Percentiles rank a stretch among this genome's conserved stretches.
Evolutionary conservation across 2,329 filamentous ascomycete species (phyloP).

Genomic region (Parasarocladium wereldwijsianum): DNA sequence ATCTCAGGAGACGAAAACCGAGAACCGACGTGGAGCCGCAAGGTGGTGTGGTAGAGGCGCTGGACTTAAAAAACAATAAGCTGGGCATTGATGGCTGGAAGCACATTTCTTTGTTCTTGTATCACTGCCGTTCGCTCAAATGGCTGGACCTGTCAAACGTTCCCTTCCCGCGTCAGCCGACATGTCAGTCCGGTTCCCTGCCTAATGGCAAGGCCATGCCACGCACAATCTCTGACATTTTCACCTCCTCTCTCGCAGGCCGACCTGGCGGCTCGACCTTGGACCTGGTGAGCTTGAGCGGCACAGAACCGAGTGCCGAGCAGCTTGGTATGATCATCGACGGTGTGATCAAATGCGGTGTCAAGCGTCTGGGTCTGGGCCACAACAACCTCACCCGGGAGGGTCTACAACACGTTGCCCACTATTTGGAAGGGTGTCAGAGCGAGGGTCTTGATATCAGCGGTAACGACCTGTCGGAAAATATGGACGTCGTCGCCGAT

Average conservation of each 20-base stretch:
- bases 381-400: slow-evolving; percentile 64
- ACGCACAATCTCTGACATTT: slow-evolving; percentile 35
- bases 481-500: slow-evolving; percentile 36
- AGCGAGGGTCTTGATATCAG: slow-evolving; percentile 85
- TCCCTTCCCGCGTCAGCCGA: slow-evolving; percentile 46
- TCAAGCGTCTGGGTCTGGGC: slow-evolving; percentile 68
- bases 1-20: slow-evolving; percentile 35
- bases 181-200: slow-evolving; percentile 14
- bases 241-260: slow-evolving; percentile 63
- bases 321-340: slow-evolving; percentile 69
- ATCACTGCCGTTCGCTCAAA: slow-evolving; percentile 78
- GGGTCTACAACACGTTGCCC: slow-evolving; percentile 60
- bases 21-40: slow-evolving; percentile 28
- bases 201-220: slow-evolving; percentile 19
- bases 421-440: slow-evolving; percentile 58
- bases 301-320: slow-evolving; percentile 56
- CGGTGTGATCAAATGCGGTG: slow-evolving; percentile 62
- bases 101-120: slow-evolving; percentile 76
- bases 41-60: slow-evolving; percentile 67
- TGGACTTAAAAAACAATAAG: slow-evolving; percentile 86
- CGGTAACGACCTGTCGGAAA: slow-evolving; percentile 57
- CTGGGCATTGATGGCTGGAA: slow-evolving; percentile 82
- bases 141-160: slow-evolving; percentile 78
- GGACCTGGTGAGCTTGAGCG: slow-evolving; percentile 70
- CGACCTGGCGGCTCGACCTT: slow-evolving; percentile 62